A percentile compares a stretch with the other conserved stretches of the same genome.
phyloP scores from a whole-genome alignment of 768 basidiomycete species.

The Calvatia gigantea region DNA sequence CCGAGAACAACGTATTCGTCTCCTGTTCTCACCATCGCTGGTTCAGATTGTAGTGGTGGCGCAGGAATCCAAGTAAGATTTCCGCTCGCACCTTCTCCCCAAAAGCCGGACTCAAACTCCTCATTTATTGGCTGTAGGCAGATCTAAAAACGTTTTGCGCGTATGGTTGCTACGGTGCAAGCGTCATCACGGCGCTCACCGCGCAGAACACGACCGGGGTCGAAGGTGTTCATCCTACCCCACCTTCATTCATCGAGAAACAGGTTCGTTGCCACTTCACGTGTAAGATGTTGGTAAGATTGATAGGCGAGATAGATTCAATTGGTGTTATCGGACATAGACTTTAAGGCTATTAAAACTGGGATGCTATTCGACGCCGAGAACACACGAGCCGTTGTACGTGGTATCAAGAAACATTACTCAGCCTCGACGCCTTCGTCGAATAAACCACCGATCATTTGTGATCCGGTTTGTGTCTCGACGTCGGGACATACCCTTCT shows the following conservation, averaged over 20 bases:
- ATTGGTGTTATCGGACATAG: slow-evolving; percentile 61
- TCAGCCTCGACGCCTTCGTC: background rate
- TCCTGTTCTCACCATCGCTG: slow-evolving; percentile 67
- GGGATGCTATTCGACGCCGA: slow-evolving; percentile 80
- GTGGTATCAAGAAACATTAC: slow-evolving; percentile 39
- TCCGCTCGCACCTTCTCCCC: background rate
- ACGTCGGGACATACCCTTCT: slow-evolving; percentile 85
- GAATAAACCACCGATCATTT: slow-evolving; percentile 52
- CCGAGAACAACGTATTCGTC: background rate
- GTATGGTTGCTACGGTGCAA: slow-evolving; percentile 74
- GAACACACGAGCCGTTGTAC: slow-evolving; percentile 45
- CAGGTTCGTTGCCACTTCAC: slow-evolving; percentile 46
- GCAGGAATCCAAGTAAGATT: slow-evolving; percentile 79
- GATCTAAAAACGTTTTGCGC: slow-evolving; percentile 86
- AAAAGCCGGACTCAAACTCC: background rate
- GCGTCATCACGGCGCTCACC: slow-evolving; percentile 80
- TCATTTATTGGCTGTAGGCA: slow-evolving; percentile 52
- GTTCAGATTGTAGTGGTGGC: slow-evolving; percentile 81
- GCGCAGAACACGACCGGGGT: slow-evolving; percentile 90
- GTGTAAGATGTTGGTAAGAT: background rate
- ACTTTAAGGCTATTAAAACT: slow-evolving; percentile 75
- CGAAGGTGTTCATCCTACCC: slow-evolving; percentile 63
- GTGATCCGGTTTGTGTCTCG: slow-evolving; percentile 90
- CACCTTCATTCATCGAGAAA: slow-evolving; percentile 66
- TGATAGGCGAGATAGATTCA: background rate